A percentile compares a stretch with the other conserved stretches of the same genome.
These are phyloP conservation scores for Phytophthora boehmeriae DNA, from an alignment of 352 stramenopile genomes.

Conservation along the genomic window DNA sequence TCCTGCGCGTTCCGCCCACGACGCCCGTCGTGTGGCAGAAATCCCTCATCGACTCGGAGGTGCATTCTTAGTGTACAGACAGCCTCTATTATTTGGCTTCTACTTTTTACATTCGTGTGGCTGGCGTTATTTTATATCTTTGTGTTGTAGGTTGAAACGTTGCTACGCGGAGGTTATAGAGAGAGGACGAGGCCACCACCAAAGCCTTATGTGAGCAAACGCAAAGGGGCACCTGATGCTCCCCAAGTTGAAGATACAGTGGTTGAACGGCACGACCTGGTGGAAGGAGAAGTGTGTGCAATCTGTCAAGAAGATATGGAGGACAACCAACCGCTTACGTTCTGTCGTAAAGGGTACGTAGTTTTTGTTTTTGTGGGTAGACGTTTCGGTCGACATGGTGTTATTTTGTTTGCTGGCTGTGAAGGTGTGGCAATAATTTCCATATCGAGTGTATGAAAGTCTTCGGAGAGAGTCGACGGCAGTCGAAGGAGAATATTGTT, in stretches of 20 bases:
- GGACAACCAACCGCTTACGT: constrained; percentile 62
- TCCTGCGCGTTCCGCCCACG: constrained; percentile 70
- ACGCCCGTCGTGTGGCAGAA: constrained; percentile 85
- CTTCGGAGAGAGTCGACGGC: constrained; percentile 77
- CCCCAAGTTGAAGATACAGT: constrained; percentile 29
- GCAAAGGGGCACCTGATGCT: constrained; percentile 19
- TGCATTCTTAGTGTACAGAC: too few species aligned
- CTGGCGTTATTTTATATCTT: too few species aligned
- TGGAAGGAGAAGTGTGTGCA: constrained; percentile 79
- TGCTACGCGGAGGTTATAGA: constrained; percentile 68
- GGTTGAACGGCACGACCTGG: constrained; percentile 58
- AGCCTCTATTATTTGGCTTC: too few species aligned
- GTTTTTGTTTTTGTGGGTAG: constrained; percentile 23
- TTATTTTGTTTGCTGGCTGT: constrained; percentile 9
- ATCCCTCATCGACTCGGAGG: constrained; percentile 85
- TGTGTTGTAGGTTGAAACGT: constrained; percentile 67
- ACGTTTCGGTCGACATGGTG: background rate
- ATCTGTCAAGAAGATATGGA: constrained; percentile 89
- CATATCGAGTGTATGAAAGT: constrained; percentile 71
- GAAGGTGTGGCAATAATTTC: constrained; percentile 42
- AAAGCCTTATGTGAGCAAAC: constrained; percentile 56
- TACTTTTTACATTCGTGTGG: too few species aligned
- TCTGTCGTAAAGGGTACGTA: constrained; percentile 77
- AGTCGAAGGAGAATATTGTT: constrained; percentile 86
- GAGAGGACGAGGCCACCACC: constrained; percentile 36